Base-by-base conservation (phyloP, 1,139 yeast species). In the Scheffersomyces quercinus region DNA sequence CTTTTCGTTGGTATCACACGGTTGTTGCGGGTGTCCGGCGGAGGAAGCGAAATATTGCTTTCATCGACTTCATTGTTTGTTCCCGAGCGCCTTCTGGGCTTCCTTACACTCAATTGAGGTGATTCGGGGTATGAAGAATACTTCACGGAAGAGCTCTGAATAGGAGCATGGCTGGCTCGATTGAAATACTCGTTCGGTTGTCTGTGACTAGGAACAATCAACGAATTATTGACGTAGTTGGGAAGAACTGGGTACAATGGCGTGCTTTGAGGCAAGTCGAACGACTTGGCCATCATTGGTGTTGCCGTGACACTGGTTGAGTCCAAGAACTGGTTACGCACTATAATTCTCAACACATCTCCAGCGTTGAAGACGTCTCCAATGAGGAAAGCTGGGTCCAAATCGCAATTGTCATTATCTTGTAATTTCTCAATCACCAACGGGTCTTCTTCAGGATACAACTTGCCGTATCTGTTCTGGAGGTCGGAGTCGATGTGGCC, bases 381-480 rank as follows among this genome's bases (percentile, higher is more conserved):
- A 0, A 82, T 83, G 4, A 62, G 49, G 52, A 82, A 87, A 46
- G 86, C 95, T 0, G 90, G 89, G 60, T 87, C 95, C 51, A 88
- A 65, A 59, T 88, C 95, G 54, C 90, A 85, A 47, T 74, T 73
- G 46, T 80, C 77, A 28, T 64, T 62, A 58, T 87, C 91, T 56
- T 86, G 93, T 8, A 86, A 64, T 40, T 79, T 76, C 16, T 74
- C 66, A 32, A 87, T 78, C 4, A 68, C 69, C 12, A 85, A 58
- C 0, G 75, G 71, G 2, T 70, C 75, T 42, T 79, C 83, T 29
- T 73, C 70, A 0, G 93, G 91, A 52, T 87, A 87, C 38, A 87
- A 66, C 58, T 80, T 82, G 36, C 67, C 56, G 56, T 79, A 84
- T 44, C 88, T 70, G 5, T 58, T 60, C 16, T 66, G 55, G 16